A percentile compares a stretch with the other conserved stretches of the same genome.
Conservation (phyloP, 345 rosid species). For the Citrus sinensis region DNA sequence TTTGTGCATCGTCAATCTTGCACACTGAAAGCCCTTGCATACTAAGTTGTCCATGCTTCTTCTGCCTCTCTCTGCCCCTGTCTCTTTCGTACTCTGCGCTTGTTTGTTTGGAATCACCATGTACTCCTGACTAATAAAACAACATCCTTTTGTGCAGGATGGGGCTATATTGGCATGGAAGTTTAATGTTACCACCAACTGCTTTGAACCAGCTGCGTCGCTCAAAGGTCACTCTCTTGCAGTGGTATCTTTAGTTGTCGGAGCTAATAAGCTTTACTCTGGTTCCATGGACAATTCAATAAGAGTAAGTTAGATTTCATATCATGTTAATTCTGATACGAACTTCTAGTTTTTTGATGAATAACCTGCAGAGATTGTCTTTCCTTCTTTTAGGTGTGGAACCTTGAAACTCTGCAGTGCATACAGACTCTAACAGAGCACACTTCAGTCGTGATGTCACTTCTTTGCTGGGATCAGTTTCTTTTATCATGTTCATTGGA, state of each 20-base stretch:
- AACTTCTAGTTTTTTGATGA: background rate
- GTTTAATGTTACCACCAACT: constrained; percentile 56
- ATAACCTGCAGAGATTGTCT: background rate
- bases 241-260: constrained; percentile 88
- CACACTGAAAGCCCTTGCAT: background rate
- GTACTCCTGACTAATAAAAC: background rate
- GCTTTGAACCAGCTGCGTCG: constrained; percentile 87
- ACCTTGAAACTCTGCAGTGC: constrained; percentile 84
- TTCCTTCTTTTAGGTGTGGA: constrained; percentile 66
- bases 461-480: constrained; percentile 98
- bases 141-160: constrained; percentile 50
- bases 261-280: constrained; percentile 88
- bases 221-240: constrained; percentile 61
- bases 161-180: constrained; percentile 88
- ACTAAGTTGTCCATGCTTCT: background rate
- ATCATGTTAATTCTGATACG: background rate
- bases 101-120: background rate
- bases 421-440: constrained; percentile 78
- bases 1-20: background rate
- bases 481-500: constrained; percentile 95
- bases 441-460: constrained; percentile 85
- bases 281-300: constrained; percentile 94
- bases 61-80: background rate
- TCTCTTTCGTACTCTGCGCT: background rate
- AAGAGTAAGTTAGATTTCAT: constrained; percentile 41